Percentiles rank a stretch among this genome's conserved stretches.
Conservation (phyloP, 768 basidiomycete genomes). For the Hydnomerulius pinastri region DNA sequence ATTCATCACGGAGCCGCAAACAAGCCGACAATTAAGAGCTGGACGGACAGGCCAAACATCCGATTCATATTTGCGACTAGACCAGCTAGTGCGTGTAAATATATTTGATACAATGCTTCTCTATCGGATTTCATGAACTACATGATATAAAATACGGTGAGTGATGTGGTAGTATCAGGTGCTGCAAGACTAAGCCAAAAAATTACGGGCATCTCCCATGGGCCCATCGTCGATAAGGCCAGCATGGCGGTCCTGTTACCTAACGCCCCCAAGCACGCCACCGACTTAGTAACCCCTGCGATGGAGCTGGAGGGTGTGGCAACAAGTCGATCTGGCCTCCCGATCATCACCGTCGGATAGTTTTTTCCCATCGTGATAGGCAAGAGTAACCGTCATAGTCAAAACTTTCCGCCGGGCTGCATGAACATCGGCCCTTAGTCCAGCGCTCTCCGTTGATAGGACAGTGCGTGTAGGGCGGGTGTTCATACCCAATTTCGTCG, state of each 20-base stretch:
- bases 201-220: not conserved
- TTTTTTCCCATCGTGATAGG: constrained; percentile 23
- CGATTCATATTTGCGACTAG: too few relatives aligned
- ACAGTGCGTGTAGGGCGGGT: constrained; percentile 30
- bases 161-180: not conserved
- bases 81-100: not conserved
- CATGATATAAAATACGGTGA: not conserved
- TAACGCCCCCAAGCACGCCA: too few relatives aligned
- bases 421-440: constrained; percentile 25
- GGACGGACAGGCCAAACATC: too few relatives aligned
- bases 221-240: not conserved
- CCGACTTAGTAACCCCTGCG: not conserved
- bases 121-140: not conserved
- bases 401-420: constrained; percentile 21
- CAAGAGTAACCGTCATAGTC: constrained; percentile 33
- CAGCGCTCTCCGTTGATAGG: constrained; percentile 21
- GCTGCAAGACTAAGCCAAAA: not conserved
- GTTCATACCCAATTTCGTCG: constrained; percentile 70
- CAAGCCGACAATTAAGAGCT: too few relatives aligned
- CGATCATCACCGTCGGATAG: not conserved
- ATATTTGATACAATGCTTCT: constrained; percentile 4
- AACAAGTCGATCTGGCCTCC: not conserved
- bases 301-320: not conserved
- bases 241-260: too few relatives aligned
- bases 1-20: too few relatives aligned